These are phyloP conservation scores for Myriosclerotinia duriaeana DNA, from an alignment of 2,329 filamentous ascomycete species.

Conservation along the genomic window DNA sequence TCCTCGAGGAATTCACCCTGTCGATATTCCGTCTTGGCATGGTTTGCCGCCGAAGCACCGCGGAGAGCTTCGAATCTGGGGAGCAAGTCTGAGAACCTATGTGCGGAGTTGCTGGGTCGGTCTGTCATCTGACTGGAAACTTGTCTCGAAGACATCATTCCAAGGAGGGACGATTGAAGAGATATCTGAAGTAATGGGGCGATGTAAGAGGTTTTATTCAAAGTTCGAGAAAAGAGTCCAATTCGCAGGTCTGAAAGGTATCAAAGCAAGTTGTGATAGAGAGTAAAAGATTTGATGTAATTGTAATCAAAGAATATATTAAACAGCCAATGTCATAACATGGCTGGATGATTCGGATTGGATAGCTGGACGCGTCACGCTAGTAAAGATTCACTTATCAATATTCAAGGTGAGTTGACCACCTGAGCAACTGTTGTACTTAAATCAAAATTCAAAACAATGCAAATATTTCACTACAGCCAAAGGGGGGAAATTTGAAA, in stretches of 20 bases:
- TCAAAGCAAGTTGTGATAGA: neutral
- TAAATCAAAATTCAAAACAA: neutral
- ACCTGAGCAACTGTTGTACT: neutral
- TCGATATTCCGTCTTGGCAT: slow-evolving; percentile 3
- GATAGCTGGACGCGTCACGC: neutral
- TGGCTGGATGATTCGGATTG: neutral
- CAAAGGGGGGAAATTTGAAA: too few relatives aligned
- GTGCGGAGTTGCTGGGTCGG: neutral
- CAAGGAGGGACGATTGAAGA: neutral
- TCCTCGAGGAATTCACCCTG: neutral
- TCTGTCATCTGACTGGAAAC: neutral
- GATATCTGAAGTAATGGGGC: neutral
- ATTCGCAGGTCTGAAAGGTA: neutral
- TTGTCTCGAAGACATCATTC: neutral
- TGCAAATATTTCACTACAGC: neutral
- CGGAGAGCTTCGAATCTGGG: neutral
- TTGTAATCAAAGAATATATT: neutral
- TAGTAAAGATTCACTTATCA: neutral
- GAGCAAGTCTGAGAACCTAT: neutral
- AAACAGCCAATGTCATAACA: neutral
- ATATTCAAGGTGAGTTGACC: too few relatives aligned
- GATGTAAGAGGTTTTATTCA: too few relatives aligned
- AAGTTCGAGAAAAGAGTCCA: neutral
- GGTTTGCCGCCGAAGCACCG: neutral
- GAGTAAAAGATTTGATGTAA: neutral